Base-by-base conservation (phyloP, 345 rosid species). In the Physaria fendleri region DNA sequence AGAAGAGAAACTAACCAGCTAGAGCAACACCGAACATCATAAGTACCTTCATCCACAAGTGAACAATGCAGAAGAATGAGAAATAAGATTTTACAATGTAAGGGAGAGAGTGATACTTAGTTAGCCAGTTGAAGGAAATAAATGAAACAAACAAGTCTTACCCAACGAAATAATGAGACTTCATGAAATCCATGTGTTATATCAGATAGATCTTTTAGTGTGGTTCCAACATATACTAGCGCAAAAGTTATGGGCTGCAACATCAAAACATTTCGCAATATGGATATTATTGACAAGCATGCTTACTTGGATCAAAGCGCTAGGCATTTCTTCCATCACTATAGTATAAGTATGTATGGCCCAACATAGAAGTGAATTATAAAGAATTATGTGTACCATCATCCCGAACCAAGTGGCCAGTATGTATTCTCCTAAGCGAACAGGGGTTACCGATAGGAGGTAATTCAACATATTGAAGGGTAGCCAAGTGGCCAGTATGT, bases 401-500 rank as follows among this genome's bases (percentile, higher is more conserved):
- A 79, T 76, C 64, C 84, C 84, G 37, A 79, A 69, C 82, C 79
- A 73, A 18, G 87, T 67, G 51, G 82, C 84, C 48, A 77, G 72
- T 62, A 74, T 60, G 72, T 73, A 82, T 13, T 77, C 75, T 68
- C 77, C 74, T 25, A 77, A n/a, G 53, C 58, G 61, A 65, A 79
- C 70, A 5, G 87, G 84, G 21, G 84, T 79, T 50, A 82, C 82
- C 8, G 84, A 75, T 30, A 82, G 71, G 52, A 79, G 76, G 71
- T 77, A 82, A 44, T 82, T 82, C 82, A 82, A 58, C 71, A 82
- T 29, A 62, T 76, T 79, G 59, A 76, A 82, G 56, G 88, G 82
- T n/a, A 79, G 71, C n/a, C n/a, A n/a, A n/a, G n/a, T n/a, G n/a
- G n/a, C 84, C 48, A 77, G 72, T 62, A 74, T 60, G 72, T 73